These are phyloP conservation scores for Vigna mungo DNA, from an alignment of 306 rosid species.

Conservation along the genomic window DNA sequence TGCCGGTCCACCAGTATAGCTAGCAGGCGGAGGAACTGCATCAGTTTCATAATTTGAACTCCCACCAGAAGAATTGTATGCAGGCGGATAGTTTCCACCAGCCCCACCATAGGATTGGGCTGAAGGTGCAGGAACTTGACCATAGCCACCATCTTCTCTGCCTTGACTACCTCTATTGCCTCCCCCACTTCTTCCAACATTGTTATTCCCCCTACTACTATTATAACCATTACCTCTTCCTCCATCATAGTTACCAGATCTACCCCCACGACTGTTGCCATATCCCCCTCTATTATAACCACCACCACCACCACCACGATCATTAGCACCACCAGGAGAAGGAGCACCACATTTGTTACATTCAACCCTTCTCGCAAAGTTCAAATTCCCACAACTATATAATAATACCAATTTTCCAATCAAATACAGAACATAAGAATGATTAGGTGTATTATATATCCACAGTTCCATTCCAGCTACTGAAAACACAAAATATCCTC, in stretches of 20 bases:
- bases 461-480: neutral
- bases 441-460: neutral
- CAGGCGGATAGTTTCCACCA: constrained; percentile 68
- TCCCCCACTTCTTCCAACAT: constrained; percentile 56
- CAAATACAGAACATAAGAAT: constrained; percentile 17
- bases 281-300: constrained; percentile 53
- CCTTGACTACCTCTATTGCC: constrained; percentile 63
- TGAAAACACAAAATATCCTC: neutral
- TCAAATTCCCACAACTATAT: constrained; percentile 89
- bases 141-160: constrained; percentile 78
- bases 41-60: constrained; percentile 74
- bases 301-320: constrained; percentile 60
- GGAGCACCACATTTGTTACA: constrained; percentile 98
- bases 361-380: constrained; percentile 94
- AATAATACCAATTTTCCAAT: constrained; percentile 35
- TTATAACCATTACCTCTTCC: constrained; percentile 31
- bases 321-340: constrained; percentile 71
- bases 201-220: neutral
- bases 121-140: constrained; percentile 74
- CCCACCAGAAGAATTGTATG: constrained; percentile 61
- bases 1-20: constrained; percentile 81
- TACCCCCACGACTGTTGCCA: constrained; percentile 39
- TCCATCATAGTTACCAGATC: constrained; percentile 35
- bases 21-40: constrained; percentile 92
- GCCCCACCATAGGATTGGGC: constrained; percentile 66